Evolutionary conservation across 2,329 filamentous ascomycete species (phyloP).

Genomic region (Penicillium aurantiogriseum): DNA sequence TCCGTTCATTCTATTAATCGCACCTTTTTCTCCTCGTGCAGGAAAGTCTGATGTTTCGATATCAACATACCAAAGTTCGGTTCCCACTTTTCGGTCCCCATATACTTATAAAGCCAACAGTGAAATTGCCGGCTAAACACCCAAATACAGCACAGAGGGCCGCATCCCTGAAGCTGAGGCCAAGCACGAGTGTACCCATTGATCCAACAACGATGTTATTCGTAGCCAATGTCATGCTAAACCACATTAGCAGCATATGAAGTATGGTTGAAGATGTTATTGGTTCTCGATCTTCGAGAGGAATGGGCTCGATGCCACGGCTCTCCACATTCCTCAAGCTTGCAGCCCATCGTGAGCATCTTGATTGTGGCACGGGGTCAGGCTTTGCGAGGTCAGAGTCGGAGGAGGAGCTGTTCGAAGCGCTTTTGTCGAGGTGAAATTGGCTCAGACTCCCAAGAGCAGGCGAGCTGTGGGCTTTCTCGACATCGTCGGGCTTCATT

Average conservation of each 20-base stretch:
- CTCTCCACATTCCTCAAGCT: constrained; percentile 28
- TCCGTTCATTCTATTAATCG: background rate
- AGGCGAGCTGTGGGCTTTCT: constrained; percentile 27
- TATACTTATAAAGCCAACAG: constrained; percentile 43
- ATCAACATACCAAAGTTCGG: constrained; percentile 40
- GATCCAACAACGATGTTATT: constrained; percentile 46
- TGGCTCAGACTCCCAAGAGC: constrained; percentile 26
- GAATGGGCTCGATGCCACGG: constrained; percentile 29
- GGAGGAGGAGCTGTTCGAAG: constrained; percentile 3
- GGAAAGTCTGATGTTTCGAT: background rate
- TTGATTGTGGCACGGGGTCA: constrained; percentile 9
- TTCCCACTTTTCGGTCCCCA: constrained; percentile 45
- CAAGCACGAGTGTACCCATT: constrained; percentile 42
- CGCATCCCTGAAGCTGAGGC: constrained; percentile 42
- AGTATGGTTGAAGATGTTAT: constrained; percentile 26
- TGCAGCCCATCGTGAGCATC: constrained; percentile 25
- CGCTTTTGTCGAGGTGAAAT: constrained; percentile 20
- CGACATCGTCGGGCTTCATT: constrained; percentile 25
- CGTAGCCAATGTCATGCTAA: constrained; percentile 40
- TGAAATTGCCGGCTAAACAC: constrained; percentile 33
- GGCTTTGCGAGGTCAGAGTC: constrained; percentile 11
- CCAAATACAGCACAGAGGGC: constrained; percentile 41
- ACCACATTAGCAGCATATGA: constrained; percentile 40
- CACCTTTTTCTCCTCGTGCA: background rate
- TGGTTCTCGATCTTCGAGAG: constrained; percentile 29